phyloP scores from a whole-genome alignment of 148 eudicot genomes.

The Fagopyrum esculentum region DNA sequence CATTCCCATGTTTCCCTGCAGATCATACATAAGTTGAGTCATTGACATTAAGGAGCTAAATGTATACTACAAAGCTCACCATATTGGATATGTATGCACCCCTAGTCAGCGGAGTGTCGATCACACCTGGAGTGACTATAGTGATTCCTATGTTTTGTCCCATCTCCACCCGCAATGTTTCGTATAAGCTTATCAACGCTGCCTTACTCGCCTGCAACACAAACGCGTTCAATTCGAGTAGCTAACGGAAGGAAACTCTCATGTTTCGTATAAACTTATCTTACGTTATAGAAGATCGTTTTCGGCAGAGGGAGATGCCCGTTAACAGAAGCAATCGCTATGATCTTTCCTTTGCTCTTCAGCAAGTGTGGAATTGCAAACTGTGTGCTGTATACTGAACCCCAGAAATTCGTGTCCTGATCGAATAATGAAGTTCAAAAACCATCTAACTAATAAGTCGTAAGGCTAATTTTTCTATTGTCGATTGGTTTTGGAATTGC shows the following conservation, averaged over 20 bases:
- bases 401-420: constrained; percentile 46
- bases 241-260: not conserved
- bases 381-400: constrained; percentile 29
- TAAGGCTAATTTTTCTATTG: no score
- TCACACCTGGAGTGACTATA: constrained; percentile 32
- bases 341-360: constrained; percentile 25
- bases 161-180: constrained; percentile 34
- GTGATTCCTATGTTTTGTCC: constrained; percentile 30
- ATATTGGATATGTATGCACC: constrained; percentile 20
- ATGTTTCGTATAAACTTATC: not conserved
- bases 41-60: not conserved
- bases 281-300: constrained; percentile 32
- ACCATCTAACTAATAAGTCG: no score
- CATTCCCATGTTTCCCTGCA: not conserved
- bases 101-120: constrained; percentile 34
- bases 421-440: not conserved
- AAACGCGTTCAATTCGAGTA: no score
- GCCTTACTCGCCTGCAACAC: constrained; percentile 41
- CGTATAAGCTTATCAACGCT: constrained; percentile 30
- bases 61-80: not conserved
- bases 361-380: constrained; percentile 35
- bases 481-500: no score
- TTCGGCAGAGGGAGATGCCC: constrained; percentile 30
- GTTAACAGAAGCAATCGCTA: constrained; percentile 27
- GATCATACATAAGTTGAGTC: not conserved